Conservation (phyloP, 2,329 filamentous ascomycete genomes). For the Aspergillus aculeatus region DNA sequence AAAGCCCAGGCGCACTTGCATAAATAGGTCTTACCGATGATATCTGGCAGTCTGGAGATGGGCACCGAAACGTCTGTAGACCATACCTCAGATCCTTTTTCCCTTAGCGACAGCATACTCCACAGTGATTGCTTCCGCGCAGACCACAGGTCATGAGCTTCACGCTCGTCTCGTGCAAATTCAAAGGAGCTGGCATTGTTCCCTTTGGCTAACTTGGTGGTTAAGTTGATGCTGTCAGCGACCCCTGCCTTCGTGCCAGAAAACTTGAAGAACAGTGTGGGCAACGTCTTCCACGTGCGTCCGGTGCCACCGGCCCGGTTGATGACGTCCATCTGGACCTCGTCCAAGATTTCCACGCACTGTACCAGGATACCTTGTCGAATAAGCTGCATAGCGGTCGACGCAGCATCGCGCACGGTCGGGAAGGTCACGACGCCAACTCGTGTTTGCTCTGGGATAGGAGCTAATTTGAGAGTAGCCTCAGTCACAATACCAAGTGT, state of each 20-base stretch:
- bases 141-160: slow-evolving; percentile 59
- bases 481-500: slow-evolving; percentile 71
- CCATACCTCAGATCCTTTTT: slow-evolving; percentile 59
- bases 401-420: slow-evolving; percentile 60
- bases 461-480: slow-evolving; percentile 65
- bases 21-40: slow-evolving; percentile 50
- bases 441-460: slow-evolving; percentile 61
- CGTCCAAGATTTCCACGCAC: slow-evolving; percentile 64
- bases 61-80: slow-evolving; percentile 63
- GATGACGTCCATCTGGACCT: slow-evolving; percentile 64
- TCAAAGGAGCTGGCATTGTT: slow-evolving; percentile 58
- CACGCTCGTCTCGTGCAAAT: slow-evolving; percentile 54
- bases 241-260: slow-evolving; percentile 77
- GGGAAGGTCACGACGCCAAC: slow-evolving; percentile 65
- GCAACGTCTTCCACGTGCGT: slow-evolving; percentile 43
- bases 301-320: slow-evolving; percentile 64
- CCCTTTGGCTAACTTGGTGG: slow-evolving; percentile 64
- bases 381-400: slow-evolving; percentile 64
- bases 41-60: slow-evolving; percentile 60
- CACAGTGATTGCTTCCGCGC: slow-evolving; percentile 61
- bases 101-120: slow-evolving; percentile 58
- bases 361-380: slow-evolving; percentile 65
- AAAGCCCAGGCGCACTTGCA: not conserved
- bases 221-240: slow-evolving; percentile 69
- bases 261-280: slow-evolving; percentile 55